These are phyloP conservation scores for Mycena floridula DNA, from an alignment of 768 basidiomycete species.

Conservation along the genomic window DNA sequence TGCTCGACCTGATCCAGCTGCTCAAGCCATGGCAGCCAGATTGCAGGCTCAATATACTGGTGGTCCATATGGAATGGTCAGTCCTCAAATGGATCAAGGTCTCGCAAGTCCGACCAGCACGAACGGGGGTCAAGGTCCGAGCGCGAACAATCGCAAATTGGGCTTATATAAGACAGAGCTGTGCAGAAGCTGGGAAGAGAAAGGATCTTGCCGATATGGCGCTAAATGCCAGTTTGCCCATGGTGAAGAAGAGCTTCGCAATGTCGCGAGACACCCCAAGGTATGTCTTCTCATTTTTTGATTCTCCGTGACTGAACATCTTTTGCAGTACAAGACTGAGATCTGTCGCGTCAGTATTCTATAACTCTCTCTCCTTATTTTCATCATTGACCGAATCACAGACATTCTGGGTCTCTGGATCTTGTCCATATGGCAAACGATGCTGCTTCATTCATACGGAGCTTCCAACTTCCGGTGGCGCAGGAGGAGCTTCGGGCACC, in stretches of 20 bases:
- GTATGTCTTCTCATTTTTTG: slow-evolving; percentile 30
- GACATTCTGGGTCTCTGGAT: slow-evolving; percentile 94
- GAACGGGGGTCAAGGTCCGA: slow-evolving; percentile 57
- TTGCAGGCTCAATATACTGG: slow-evolving; percentile 60
- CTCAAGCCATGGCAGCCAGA: slow-evolving; percentile 53
- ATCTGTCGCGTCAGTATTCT: slow-evolving; percentile 70
- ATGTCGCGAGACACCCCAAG: slow-evolving; percentile 85
- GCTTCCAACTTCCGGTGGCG: slow-evolving; percentile 57
- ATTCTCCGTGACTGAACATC: slow-evolving; percentile 11
- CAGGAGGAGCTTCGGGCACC: slow-evolving; percentile 37
- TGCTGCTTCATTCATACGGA: slow-evolving; percentile 95
- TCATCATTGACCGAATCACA: slow-evolving; percentile 21
- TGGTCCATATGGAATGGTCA: slow-evolving; percentile 35
- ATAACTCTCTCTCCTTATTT: slow-evolving; percentile 4
- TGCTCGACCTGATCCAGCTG: slow-evolving; percentile 41
- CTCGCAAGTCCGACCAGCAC: slow-evolving; percentile 32
- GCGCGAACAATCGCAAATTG: slow-evolving; percentile 87
- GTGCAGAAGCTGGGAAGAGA: slow-evolving; percentile 91
- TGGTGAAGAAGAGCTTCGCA: slow-evolving; percentile 82
- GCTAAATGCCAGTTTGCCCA: slow-evolving; percentile 92
- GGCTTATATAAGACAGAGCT: slow-evolving; percentile 89
- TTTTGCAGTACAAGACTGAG: slow-evolving; percentile 80
- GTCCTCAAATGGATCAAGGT: slow-evolving; percentile 27
- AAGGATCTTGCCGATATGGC: slow-evolving; percentile 80
- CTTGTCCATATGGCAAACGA: slow-evolving; percentile 87